Conservation (phyloP, 179 eudicot species). For the Pouteria campechiana region DNA sequence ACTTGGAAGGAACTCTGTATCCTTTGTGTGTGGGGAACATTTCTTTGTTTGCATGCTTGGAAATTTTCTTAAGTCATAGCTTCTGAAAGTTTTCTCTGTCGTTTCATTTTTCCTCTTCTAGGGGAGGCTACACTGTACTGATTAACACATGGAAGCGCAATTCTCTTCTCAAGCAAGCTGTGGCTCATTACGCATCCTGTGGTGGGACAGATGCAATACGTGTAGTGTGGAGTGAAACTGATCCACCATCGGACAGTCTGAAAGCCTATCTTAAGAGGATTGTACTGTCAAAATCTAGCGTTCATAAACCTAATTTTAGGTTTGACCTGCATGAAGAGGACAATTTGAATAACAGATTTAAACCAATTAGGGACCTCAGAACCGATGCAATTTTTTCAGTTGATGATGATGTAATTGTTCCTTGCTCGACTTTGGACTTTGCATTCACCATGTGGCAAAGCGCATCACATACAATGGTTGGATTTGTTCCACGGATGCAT, state of each 20-base stretch:
- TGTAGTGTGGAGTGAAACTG: conserved; percentile 63
- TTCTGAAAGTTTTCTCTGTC: too few relatives aligned
- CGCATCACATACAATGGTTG: conserved; percentile 64
- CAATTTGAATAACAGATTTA: conserved; percentile 56
- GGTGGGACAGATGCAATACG: conserved; percentile 50
- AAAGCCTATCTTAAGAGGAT: conserved; percentile 26
- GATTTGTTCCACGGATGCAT: conserved; percentile 71
- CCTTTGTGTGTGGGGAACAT: too few relatives aligned
- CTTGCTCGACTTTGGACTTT: conserved; percentile 51
- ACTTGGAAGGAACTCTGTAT: too few relatives aligned
- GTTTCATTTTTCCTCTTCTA: too few relatives aligned
- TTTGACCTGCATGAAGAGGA: conserved; percentile 54
- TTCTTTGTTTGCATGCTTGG: too few relatives aligned
- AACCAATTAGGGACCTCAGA: conserved; percentile 40
- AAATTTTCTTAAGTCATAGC: too few relatives aligned
- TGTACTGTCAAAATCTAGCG: conserved; percentile 26
- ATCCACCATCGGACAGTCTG: conserved; percentile 39
- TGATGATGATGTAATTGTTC: conserved; percentile 65
- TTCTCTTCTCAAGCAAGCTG: conserved; percentile 51
- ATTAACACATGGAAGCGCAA: conserved; percentile 69
- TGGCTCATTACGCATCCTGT: conserved; percentile 69
- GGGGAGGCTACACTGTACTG: conserved; percentile 61
- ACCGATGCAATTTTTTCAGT: conserved; percentile 60
- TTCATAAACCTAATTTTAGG: conserved; percentile 34
- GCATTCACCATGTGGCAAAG: conserved; percentile 61